Evolutionary conservation across 495 filamentous ascomycete genomes (phyloP).

Genomic region (Neurospora sublineolata): DNA sequence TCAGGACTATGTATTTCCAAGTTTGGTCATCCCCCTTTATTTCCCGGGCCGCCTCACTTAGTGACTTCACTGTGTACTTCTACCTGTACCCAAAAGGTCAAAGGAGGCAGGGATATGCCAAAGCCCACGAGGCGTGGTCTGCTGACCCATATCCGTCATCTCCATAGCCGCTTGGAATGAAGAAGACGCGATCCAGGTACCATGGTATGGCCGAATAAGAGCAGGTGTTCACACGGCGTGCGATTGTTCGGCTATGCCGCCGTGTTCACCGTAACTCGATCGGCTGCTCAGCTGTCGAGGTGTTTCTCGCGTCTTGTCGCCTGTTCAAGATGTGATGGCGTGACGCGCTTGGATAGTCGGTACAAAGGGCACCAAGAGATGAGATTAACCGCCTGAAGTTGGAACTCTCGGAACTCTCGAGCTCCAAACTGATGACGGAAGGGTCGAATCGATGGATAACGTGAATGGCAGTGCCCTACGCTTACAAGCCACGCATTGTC

Average conservation of each 20-base stretch:
- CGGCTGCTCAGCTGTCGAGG: background rate
- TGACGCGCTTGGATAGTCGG: background rate
- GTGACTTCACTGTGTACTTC: background rate
- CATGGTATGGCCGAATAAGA: background rate
- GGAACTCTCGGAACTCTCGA: background rate
- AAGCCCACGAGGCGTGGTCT: background rate
- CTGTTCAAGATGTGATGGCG: background rate
- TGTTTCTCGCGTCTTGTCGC: background rate
- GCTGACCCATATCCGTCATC: background rate
- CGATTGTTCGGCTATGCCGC: background rate
- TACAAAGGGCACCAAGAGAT: background rate
- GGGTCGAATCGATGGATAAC: background rate
- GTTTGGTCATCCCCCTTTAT: background rate
- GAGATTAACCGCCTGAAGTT: background rate
- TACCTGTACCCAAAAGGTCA: background rate
- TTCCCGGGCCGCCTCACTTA: background rate
- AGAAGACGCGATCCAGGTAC: background rate
- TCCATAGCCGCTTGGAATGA: background rate
- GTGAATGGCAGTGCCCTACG: background rate
- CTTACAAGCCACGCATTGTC: background rate
- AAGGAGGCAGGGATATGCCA: background rate
- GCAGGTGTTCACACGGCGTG: background rate
- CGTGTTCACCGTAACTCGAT: background rate
- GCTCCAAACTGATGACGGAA: background rate
- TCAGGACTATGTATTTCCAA: background rate